phyloP scores from a whole-genome alignment of 371 early-diverging fungal species.

The Rhizomucor miehei region DNA sequence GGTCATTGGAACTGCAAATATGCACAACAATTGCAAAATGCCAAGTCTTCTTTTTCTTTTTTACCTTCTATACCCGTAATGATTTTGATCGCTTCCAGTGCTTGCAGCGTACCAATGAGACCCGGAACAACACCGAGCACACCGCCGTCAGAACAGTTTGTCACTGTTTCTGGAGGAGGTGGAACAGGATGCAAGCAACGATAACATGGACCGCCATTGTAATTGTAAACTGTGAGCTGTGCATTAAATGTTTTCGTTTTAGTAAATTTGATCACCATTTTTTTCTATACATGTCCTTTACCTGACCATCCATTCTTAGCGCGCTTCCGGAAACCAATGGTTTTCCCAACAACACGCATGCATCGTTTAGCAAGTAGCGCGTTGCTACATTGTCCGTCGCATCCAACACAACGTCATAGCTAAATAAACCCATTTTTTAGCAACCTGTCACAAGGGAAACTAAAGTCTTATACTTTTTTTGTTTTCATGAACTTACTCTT shows the following conservation, averaged over 20 bases:
- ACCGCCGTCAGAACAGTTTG: slow-evolving; percentile 96
- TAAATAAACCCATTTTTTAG: slow-evolving; percentile 8
- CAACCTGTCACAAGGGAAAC: neutral
- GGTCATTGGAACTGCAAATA: neutral
- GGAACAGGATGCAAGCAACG: slow-evolving; percentile 96
- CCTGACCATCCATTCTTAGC: slow-evolving; percentile 92
- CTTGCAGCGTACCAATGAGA: slow-evolving; percentile 94
- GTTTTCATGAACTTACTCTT: slow-evolving; percentile 19
- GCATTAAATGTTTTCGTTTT: neutral
- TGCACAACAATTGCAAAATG: neutral
- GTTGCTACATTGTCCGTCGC: slow-evolving; percentile 97
- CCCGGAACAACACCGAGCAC: slow-evolving; percentile 98
- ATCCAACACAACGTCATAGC: slow-evolving; percentile 95
- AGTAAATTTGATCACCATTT: too few species aligned
- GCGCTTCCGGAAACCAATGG: slow-evolving; percentile 96
- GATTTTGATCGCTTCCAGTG: slow-evolving; percentile 93
- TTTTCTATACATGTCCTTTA: too few species aligned
- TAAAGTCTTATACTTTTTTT: neutral
- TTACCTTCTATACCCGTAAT: slow-evolving; percentile 41
- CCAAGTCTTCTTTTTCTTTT: neutral
- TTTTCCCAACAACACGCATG: slow-evolving; percentile 80
- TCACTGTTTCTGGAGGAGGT: slow-evolving; percentile 84
- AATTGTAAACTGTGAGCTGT: slow-evolving; percentile 85
- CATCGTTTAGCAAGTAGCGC: slow-evolving; percentile 95
- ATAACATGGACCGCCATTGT: slow-evolving; percentile 93